A percentile compares a stretch with the other conserved stretches of the same genome.
Conservation (phyloP, 169 alveolate species). For the Blepharisma undulans region DNA sequence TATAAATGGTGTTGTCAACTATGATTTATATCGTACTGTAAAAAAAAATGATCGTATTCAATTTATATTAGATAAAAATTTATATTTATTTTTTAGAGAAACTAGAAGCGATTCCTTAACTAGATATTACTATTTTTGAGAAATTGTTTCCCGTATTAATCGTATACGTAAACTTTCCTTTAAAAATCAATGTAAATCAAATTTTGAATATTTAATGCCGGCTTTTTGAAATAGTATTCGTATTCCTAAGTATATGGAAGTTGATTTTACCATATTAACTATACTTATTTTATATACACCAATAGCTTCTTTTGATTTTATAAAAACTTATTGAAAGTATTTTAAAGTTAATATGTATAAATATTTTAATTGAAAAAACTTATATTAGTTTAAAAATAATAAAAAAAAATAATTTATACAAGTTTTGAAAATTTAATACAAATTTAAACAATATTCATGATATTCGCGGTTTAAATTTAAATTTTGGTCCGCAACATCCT, state of each 20-base stretch:
- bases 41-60: neutral
- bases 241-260: neutral
- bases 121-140: neutral
- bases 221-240: neutral
- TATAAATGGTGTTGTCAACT: neutral
- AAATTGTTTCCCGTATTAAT: neutral
- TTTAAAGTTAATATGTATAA: neutral
- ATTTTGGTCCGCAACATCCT: conserved; percentile 62
- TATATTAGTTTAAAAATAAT: neutral
- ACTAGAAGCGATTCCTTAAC: neutral
- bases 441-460: neutral
- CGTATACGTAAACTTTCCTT: neutral
- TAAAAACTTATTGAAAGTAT: neutral
- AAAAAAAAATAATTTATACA: conserved; percentile 29
- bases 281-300: neutral
- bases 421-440: conserved; percentile 39
- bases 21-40: neutral
- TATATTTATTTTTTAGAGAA: neutral
- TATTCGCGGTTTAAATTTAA: conserved; percentile 36
- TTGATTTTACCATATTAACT: neutral
- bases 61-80: neutral
- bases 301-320: neutral
- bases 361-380: neutral
- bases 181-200: neutral
- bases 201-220: neutral